phyloP scores from a whole-genome alignment of 805 yeast species.

The Candida vaughaniae region DNA sequence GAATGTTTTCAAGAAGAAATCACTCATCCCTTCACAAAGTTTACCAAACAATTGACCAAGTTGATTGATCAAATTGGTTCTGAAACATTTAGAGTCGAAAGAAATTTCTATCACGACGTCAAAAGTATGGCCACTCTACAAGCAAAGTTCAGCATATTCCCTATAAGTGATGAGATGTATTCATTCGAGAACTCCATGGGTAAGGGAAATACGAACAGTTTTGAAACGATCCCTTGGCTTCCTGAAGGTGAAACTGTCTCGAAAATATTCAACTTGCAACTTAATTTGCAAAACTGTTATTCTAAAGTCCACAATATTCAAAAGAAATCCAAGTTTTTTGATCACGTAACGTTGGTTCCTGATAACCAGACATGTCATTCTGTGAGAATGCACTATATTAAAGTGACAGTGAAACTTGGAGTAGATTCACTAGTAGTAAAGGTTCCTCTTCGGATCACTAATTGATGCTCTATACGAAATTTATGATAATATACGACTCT shows the following conservation, averaged over 20 bases:
- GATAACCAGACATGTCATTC: slow-evolving; percentile 37
- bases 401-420: slow-evolving; percentile 28
- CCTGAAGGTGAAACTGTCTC: slow-evolving; percentile 13
- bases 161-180: slow-evolving; percentile 6
- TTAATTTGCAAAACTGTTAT: slow-evolving; percentile 29
- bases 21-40: slow-evolving; percentile 25
- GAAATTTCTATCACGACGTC: slow-evolving; percentile 34
- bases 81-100: slow-evolving; percentile 32
- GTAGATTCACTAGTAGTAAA: slow-evolving; percentile 32
- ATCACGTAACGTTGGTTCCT: slow-evolving; percentile 37
- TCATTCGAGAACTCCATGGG: slow-evolving; percentile 3
- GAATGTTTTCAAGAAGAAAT: slow-evolving; percentile 34
- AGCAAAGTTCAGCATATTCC: slow-evolving; percentile 34
- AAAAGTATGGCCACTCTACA: slow-evolving; percentile 33
- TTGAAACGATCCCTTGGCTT: slow-evolving; percentile 32
- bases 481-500: no score
- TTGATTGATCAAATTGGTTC: slow-evolving; percentile 36
- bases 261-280: slow-evolving; percentile 27
- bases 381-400: slow-evolving; percentile 36
- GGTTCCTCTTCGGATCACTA: no score
- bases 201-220: slow-evolving; percentile 21
- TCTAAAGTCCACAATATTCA: slow-evolving; percentile 24
- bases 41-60: slow-evolving; percentile 23
- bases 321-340: slow-evolving; percentile 20
- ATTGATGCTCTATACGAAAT: no score